These are phyloP conservation scores for Micractinium sp. DNA, from an alignment of 139 green algal species.

Conservation along the genomic window DNA sequence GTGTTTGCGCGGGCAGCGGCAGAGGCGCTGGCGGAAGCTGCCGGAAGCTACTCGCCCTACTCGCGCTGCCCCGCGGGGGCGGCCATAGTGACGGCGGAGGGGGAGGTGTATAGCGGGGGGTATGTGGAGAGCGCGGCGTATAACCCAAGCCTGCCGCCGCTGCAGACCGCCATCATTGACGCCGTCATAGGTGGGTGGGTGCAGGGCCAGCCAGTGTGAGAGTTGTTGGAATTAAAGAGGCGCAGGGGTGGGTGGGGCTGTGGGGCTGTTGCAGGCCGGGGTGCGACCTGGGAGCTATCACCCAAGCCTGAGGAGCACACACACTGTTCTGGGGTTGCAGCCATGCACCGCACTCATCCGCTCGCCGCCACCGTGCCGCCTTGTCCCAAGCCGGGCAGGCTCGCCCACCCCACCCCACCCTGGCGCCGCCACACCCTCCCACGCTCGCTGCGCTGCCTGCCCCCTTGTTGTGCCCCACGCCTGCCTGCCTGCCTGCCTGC, in stretches of 20 bases:
- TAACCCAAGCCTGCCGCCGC: constrained; percentile 84
- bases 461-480: neutral
- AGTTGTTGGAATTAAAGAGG: neutral
- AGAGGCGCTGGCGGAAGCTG: constrained; percentile 54
- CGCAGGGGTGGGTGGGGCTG: too few species aligned
- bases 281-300: too few species aligned
- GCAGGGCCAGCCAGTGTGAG: neutral
- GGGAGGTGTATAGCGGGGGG: constrained; percentile 67
- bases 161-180: constrained; percentile 77
- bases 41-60: constrained; percentile 78
- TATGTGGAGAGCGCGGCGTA: constrained; percentile 87
- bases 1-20: constrained; percentile 49
- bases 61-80: constrained; percentile 76
- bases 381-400: too few species aligned
- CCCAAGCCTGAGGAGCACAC: too few species aligned
- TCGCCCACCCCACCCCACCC: neutral
- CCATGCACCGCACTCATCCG: too few species aligned
- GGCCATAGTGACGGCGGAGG: constrained; percentile 57
- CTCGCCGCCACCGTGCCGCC: too few species aligned
- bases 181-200: constrained; percentile 58
- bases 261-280: neutral
- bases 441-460: neutral
- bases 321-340: too few species aligned
- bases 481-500: neutral
- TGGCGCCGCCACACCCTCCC: neutral